phyloP scores from a whole-genome alignment of 2,329 filamentous ascomycete genomes.

The Amphichorda felina region DNA sequence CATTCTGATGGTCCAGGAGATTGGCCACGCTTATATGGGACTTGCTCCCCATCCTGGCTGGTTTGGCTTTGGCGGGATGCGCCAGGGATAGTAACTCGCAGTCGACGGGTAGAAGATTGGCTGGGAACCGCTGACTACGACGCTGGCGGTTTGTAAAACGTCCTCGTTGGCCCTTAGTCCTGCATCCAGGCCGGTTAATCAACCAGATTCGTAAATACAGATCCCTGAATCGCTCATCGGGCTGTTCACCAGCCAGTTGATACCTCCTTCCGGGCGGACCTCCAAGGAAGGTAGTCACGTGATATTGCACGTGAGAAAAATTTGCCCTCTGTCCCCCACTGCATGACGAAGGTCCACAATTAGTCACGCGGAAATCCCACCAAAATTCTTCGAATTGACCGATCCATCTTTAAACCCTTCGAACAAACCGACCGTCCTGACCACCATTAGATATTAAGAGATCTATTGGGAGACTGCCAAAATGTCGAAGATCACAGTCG shows the following conservation, averaged over 20 bases:
- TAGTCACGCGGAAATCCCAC: slow-evolving; percentile 8
- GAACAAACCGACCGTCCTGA: slow-evolving; percentile 19
- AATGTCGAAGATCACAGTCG: slow-evolving; percentile 81
- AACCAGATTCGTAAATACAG: too few species aligned
- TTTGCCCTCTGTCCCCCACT: slow-evolving; percentile 18
- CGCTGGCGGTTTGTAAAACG: too few species aligned
- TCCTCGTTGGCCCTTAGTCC: too few species aligned
- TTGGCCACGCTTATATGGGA: neutral
- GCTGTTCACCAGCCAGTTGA: too few species aligned
- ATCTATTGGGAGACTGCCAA: slow-evolving; percentile 81
- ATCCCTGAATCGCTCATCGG: too few species aligned
- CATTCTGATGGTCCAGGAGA: slow-evolving; percentile 1
- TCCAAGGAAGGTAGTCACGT: slow-evolving; percentile 18
- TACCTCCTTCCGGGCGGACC: too few species aligned
- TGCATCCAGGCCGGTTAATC: too few species aligned
- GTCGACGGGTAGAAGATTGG: too few species aligned
- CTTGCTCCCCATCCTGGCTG: neutral
- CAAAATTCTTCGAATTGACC: slow-evolving; percentile 3
- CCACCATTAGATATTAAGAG: slow-evolving; percentile 57
- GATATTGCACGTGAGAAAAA: slow-evolving; percentile 18
- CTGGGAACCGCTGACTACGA: too few species aligned
- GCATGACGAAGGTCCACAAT: slow-evolving; percentile 10
- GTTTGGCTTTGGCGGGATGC: neutral
- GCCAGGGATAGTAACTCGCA: slow-evolving; percentile 2
- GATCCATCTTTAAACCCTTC: slow-evolving; percentile 9